These are phyloP conservation scores for Boechera stricta DNA, from an alignment of 345 rosid genomes.

Conservation along the genomic window DNA sequence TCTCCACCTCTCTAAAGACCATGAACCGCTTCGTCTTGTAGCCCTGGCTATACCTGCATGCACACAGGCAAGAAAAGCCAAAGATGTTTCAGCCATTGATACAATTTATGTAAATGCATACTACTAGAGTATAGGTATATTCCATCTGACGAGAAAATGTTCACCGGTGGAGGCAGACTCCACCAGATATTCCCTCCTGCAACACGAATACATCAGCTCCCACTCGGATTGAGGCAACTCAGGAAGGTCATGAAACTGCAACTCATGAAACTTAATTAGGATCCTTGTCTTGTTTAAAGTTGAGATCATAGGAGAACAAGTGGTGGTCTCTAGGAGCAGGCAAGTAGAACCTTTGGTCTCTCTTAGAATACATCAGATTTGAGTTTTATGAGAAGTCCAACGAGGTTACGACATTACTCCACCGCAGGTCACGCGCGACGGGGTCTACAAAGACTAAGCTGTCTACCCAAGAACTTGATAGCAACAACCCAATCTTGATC, in stretches of 20 bases:
- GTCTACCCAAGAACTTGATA: conserved; percentile 3
- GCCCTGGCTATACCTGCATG: no score
- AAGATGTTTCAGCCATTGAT: neutral
- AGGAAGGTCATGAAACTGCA: neutral
- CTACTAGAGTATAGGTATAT: neutral
- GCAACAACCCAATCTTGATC: neutral
- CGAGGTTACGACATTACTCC: neutral
- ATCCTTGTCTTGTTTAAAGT: neutral
- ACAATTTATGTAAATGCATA: neutral
- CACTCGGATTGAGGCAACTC: neutral
- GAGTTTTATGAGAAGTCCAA: neutral
- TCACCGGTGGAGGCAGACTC: conserved; percentile 6
- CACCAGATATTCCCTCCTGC: neutral
- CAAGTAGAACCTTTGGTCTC: conserved; percentile 15
- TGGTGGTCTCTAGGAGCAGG: neutral
- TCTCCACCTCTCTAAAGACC: no score
- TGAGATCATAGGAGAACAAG: neutral
- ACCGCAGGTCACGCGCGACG: neutral
- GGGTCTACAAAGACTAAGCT: conserved; percentile 1
- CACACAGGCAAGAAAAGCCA: neutral
- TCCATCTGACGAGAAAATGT: conserved; percentile 1
- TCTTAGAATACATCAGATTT: neutral
- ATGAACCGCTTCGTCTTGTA: no score
- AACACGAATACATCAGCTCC: neutral
- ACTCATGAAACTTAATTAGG: neutral